Conservation (phyloP, 106 monocot species). For the Amphibolis antarctica region DNA sequence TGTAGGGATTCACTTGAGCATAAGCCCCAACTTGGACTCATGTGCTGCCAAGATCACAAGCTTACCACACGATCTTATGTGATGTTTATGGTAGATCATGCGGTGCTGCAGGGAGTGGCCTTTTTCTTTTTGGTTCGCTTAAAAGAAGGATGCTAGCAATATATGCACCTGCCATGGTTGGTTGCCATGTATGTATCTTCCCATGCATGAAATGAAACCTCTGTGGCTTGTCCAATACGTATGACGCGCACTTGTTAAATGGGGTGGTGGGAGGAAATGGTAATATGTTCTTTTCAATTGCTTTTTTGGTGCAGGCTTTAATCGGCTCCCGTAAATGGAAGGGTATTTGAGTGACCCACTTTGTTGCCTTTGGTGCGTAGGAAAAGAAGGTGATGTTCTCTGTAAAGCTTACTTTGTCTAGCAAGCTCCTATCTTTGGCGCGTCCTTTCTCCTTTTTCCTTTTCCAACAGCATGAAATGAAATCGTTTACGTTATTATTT, state of each 20-base stretch:
- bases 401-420: slow-evolving; percentile 61
- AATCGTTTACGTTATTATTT: slow-evolving; percentile 12
- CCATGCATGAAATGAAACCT: not conserved
- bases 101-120: not conserved
- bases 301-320: slow-evolving; percentile 2
- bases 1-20: not conserved
- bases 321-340: not conserved
- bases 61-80: not conserved
- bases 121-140: not conserved
- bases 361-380: slow-evolving; percentile 18
- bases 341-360: slow-evolving; percentile 12
- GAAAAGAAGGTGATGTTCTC: slow-evolving; percentile 44
- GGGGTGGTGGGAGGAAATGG: not conserved
- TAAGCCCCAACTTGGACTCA: not conserved
- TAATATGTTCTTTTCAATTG: not conserved
- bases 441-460: slow-evolving; percentile 23
- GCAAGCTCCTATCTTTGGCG: slow-evolving; percentile 30
- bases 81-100: not conserved
- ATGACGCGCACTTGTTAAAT: not conserved
- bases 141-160: not conserved
- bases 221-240: not conserved
- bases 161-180: not conserved
- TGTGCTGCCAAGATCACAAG: not conserved
- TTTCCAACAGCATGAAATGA: slow-evolving; percentile 7
- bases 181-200: not conserved